Base-by-base conservation (phyloP, 176 grass and related monocot genomes). In the Metroxylon sagu region DNA sequence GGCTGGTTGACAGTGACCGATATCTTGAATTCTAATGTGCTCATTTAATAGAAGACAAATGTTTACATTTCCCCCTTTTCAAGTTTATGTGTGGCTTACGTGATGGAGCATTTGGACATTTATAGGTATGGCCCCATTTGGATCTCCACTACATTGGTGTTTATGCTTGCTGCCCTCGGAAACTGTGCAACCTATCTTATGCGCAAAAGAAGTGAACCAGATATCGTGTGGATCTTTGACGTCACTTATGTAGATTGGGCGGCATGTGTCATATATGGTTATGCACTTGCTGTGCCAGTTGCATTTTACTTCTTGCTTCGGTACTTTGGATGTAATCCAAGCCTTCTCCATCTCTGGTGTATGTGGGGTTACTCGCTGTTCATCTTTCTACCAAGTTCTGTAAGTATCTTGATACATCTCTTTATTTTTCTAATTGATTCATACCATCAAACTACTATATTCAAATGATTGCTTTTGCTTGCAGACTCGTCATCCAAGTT, bases 331-430 rank as follows among this genome's bases (percentile, higher is more conserved):
- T 82, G 75, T 19, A 71, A 67, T 54, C 50, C 67, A 72, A 92
- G 79, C 71, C 81, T 91, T 59, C 57, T 97, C 52, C 78, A 78
- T 6, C 85, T 97, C 67, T 97, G 87, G 93, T 97, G 93, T 61
- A 70, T 92, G 75, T 97, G 93, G 93, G 93, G 93, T 52, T 97
- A 97, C 82, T 97, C 87, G 64, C 71, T 97, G 56, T 91, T 88
- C 73, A 72, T 92, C 78, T 97, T 97, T 60, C 64, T 97, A 66
- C 93, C 93, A 65, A 76, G 60, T 77, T 88, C 87, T 53, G 93
- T 97, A 82, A 80, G 84, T 84, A 77, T 77, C 61, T 31, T 60
- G 5, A 39, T 35, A 18, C 25, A 66, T 43, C 10, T 43, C 2
- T 43, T 43, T 43, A 43, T 43, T 43, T 43, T 10, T 43, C 8